Evolutionary conservation across 768 basidiomycete genomes (phyloP), one percentile per base, ranked within the genome.

Genomic region (Holtermannia corniformis): DNA sequence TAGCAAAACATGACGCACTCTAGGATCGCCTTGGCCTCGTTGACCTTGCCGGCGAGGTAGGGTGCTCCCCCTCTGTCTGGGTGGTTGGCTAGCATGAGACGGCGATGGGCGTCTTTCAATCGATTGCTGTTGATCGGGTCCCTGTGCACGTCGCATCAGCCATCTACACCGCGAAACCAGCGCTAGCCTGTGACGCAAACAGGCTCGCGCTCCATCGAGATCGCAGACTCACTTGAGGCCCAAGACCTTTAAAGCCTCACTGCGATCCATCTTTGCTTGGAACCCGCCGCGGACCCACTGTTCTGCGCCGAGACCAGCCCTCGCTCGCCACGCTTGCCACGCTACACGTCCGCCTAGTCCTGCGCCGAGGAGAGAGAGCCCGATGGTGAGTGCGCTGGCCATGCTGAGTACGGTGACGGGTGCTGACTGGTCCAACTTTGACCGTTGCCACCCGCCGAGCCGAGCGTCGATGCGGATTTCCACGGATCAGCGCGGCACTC

Each of bases 31-130:
- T 95, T 96, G 0, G 93, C 95, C 68, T 99, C 95, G 73, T 99
- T 99, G 57, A 97, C 93, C 79, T 99, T 97, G 65, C 89, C 91
- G 12, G 95, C 92, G 47, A 97, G 76, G 73, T 96, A 99, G 5
- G 95, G 95, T n/a, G 91, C 87, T 25, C 95, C 95, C 27, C 95
- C 95, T 56, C 95, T 80, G 77, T 99, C 95, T 11, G 95, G 95
- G 75, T 99, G 95, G 74, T 99, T 99, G 24, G 90, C 87, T 47
- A 97, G 79, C 95, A 99, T 99, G 61, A 99, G 87, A 32, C 85
- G 81, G 51, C 93, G 82, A 74, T 99, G 95, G 0, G 95, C 91
- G 62, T 96, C 93, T 75, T 96, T 96, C 53, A 96, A 71, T 71
- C 78, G 82, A 49, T 69, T 80, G n/a, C 81, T 79, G n/a, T 93